A percentile compares a stretch with the other conserved stretches of the same genome.
Conservation (phyloP, 306 rosid genomes). For the Vigna unguiculata region DNA sequence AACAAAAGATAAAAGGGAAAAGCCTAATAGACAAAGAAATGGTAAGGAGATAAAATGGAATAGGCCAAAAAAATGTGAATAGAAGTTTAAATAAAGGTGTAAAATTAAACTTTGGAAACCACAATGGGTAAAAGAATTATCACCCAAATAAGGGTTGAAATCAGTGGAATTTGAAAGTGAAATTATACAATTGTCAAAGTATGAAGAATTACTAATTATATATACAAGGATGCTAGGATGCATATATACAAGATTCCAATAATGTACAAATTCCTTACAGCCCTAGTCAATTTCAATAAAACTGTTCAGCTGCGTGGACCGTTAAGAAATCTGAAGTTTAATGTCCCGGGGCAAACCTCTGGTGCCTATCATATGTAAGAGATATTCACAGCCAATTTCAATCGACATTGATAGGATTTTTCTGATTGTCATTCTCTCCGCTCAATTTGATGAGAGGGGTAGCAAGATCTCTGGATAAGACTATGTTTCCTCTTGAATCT, state of each 20-base stretch:
- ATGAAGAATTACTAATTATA: conserved; percentile 39
- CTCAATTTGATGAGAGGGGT: conserved; percentile 59
- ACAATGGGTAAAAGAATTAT: background rate
- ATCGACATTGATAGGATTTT: conserved; percentile 39
- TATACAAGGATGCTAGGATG: conserved; percentile 41
- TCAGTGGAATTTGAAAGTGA: conserved; percentile 11
- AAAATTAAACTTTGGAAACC: background rate
- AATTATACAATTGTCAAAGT: conserved; percentile 23
- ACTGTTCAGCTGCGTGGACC: conserved; percentile 40
- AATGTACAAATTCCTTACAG: conserved; percentile 46
- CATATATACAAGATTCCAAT: conserved; percentile 44
- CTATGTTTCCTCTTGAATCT: conserved; percentile 69
- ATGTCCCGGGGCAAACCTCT: conserved; percentile 13
- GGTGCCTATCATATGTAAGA: conserved; percentile 25
- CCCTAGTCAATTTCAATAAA: conserved; percentile 34
- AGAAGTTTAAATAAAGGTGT: background rate
- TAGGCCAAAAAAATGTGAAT: background rate
- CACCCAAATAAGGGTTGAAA: conserved; percentile 12
- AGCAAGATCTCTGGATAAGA: conserved; percentile 68
- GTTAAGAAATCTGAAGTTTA: conserved; percentile 20
- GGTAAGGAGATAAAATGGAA: background rate
- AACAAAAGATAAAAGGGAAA: background rate
- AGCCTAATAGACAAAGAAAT: background rate
- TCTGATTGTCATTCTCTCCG: conserved; percentile 44
- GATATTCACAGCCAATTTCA: conserved; percentile 32